Evolutionary conservation across 768 basidiomycete species (phyloP), one percentile per base, ranked within the genome.

Genomic region (Sporobolomyces roseus): DNA sequence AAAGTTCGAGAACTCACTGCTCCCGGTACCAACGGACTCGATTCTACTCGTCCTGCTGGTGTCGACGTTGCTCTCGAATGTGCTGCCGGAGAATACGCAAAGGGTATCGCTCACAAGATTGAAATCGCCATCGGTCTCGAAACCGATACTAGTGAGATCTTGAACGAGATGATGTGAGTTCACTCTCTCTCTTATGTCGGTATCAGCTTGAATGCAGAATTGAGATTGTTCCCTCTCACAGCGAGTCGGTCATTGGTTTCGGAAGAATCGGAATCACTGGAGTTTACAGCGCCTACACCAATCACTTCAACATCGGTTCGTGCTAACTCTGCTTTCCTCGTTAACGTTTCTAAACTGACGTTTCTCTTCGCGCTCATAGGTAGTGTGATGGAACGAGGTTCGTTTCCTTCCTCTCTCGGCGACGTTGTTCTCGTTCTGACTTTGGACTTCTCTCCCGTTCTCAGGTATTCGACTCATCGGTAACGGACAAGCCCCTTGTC

Each of bases 261-360:
- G 87, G 87, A 10, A 77, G 81, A 19, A 80, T 83, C 74, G 88
- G 87, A 0, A 78, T 89, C 59, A 88, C 87, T 58, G 86, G 85
- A 14, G 88, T 83, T 6, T 90, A 89, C 71, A 81, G 84, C 9
- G 87, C 85, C 0, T 86, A 81, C 78, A 84, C 85, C 27, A 88
- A 89, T 77, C 83, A 78, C 71, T 82, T 87, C 76, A 87, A 87
- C 75, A 79, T 90, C 59, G 87, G 88, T 12, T 85, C 88, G 68
- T 4, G 33, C 72, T 32, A 43, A 63, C 33, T 61, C 25, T 27
- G 56, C 29, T 5, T 51, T 19, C 5, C 52, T 33, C 19, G 38
- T 9, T 17, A 9, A 9, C 17, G 9, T 41, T 41, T 41, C 38
- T 41, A 9, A 9, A 9, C 17, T 41, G 38, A 41, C 9, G 17